phyloP scores from a whole-genome alignment of 306 rosid genomes.

The Cicer bijugum region DNA sequence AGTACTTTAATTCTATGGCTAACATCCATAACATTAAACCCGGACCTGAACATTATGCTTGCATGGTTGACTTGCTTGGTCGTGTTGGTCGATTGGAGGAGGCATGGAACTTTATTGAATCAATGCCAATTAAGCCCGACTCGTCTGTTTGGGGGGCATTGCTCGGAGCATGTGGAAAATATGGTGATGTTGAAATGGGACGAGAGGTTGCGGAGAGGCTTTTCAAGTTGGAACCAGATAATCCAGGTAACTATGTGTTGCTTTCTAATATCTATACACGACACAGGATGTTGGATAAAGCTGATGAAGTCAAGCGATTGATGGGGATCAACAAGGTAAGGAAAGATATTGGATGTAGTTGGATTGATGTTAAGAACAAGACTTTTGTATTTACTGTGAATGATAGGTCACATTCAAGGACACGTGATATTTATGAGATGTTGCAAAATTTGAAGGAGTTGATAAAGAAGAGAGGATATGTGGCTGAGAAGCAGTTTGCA shows the following conservation, averaged over 20 bases:
- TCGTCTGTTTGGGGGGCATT: conserved; percentile 66
- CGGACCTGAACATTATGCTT: conserved; percentile 68
- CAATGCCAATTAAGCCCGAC: conserved; percentile 64
- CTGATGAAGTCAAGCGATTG: conserved; percentile 58
- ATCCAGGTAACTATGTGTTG: conserved; percentile 63
- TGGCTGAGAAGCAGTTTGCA: conserved; percentile 60
- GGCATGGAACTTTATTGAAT: conserved; percentile 60
- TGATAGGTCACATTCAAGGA: conserved; percentile 61
- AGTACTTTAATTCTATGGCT: conserved; percentile 60
- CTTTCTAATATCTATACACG: conserved; percentile 56
- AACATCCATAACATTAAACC: conserved; percentile 52
- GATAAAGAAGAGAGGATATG: conserved; percentile 56
- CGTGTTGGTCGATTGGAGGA: conserved; percentile 60
- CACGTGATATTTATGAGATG: conserved; percentile 56
- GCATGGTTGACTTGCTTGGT: conserved; percentile 74
- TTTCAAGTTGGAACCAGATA: conserved; percentile 67
- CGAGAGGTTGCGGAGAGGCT: conserved; percentile 61
- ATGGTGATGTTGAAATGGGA: conserved; percentile 62
- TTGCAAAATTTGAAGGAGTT: conserved; percentile 53
- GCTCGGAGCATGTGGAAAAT: conserved; percentile 66
- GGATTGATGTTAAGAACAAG: conserved; percentile 60
- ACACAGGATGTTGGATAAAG: conserved; percentile 61
- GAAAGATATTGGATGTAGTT: conserved; percentile 66
- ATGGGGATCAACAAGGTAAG: conserved; percentile 60
- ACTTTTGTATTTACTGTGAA: conserved; percentile 58